These are phyloP conservation scores for Yamadazyma siamensis DNA, from an alignment of 1,139 yeast species.

Conservation along the genomic window DNA sequence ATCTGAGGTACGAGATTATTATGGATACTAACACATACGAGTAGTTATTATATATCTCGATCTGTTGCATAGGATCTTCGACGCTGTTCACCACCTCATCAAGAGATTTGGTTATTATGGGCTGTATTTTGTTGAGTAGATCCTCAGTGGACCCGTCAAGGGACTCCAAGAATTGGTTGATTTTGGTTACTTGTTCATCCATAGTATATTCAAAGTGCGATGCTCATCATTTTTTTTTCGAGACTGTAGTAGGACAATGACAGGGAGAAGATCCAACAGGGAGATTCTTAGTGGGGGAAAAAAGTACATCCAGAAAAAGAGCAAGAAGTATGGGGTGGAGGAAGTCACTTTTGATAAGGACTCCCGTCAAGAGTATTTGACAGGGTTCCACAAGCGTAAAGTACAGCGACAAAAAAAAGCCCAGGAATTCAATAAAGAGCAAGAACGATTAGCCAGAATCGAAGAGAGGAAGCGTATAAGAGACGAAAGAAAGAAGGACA, in stretches of 20 bases:
- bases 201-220: constrained; percentile 19
- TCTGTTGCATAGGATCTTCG: constrained; percentile 34
- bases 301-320: constrained; percentile 65
- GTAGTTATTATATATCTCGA: constrained; percentile 36
- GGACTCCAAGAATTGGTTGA: constrained; percentile 22
- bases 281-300: constrained; percentile 88
- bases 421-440: constrained; percentile 67
- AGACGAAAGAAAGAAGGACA: constrained; percentile 64
- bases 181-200: constrained; percentile 39
- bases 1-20: constrained; percentile 56
- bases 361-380: constrained; percentile 72
- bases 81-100: constrained; percentile 29
- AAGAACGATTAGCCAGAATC: constrained; percentile 66
- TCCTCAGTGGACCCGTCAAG: constrained; percentile 29
- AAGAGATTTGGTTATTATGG: constrained; percentile 32
- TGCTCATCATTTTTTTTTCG: constrained; percentile 14
- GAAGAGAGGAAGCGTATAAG: constrained; percentile 71
- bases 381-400: constrained; percentile 95
- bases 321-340: constrained; percentile 64
- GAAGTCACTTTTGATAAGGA: constrained; percentile 81
- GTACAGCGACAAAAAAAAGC: constrained; percentile 86
- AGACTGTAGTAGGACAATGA: constrained; percentile 1
- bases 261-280: constrained; percentile 51
- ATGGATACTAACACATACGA: constrained; percentile 46
- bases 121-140: constrained; percentile 27